These are phyloP conservation scores for Paramecium primaurelia DNA, from an alignment of 73 alveolate species.

Conservation along the genomic window DNA sequence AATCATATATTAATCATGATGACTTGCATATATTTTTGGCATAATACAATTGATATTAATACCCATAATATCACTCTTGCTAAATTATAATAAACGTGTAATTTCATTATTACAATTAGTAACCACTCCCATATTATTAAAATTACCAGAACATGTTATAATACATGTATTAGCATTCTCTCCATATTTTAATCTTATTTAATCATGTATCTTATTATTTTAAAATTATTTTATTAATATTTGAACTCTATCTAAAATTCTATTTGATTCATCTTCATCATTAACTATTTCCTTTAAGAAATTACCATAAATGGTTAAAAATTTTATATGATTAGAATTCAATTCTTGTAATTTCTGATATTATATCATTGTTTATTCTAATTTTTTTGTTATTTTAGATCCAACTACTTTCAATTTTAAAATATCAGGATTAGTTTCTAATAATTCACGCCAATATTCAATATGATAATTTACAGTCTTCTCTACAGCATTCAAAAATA, in stretches of 20 bases:
- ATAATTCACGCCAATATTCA: constrained; percentile 57
- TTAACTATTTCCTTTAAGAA: constrained; percentile 46
- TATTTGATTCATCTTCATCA: constrained; percentile 52
- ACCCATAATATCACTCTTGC: constrained; percentile 49
- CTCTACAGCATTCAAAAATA: constrained; percentile 31
- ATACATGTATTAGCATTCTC: constrained; percentile 55
- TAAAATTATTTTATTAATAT: background rate
- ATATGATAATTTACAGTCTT: constrained; percentile 29
- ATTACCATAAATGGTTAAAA: constrained; percentile 50
- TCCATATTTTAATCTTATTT: constrained; percentile 46
- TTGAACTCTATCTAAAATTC: constrained; percentile 54
- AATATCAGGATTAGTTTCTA: constrained; percentile 58
- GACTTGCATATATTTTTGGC: constrained; percentile 50
- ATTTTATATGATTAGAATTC: constrained; percentile 44
- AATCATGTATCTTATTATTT: background rate
- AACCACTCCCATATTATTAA: constrained; percentile 37
- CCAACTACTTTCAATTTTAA: constrained; percentile 51
- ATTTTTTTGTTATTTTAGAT: constrained; percentile 19
- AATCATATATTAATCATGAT: constrained; percentile 47
- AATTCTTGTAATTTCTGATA: constrained; percentile 16
- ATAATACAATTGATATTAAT: constrained; percentile 26
- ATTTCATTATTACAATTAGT: constrained; percentile 7
- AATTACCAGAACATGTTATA: constrained; percentile 46
- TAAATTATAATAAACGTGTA: constrained; percentile 11
- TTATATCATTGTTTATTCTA: constrained; percentile 13